Evolutionary conservation across 352 stramenopile genomes (phyloP), one percentile per base, ranked within the genome.

Genomic region (Phytophthora tentaculata): DNA sequence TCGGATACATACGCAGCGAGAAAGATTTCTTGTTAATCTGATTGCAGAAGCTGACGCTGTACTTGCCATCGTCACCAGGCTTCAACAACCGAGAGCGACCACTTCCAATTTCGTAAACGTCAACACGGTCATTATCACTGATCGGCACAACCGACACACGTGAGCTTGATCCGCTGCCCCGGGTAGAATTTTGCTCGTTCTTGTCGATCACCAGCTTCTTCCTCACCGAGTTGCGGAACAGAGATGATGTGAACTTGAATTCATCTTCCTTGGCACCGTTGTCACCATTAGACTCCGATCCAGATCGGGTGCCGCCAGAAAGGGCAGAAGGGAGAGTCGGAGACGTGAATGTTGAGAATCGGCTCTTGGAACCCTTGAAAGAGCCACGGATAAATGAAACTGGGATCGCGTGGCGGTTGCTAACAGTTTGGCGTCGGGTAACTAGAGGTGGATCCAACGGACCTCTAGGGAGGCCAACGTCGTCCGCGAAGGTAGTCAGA

Each of bases 321-420:
- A 61, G 49, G 53, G 61, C 23, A 22, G 56, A 66, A 14, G 67
- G 69, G 8, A 75, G 49, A 0, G 61, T 16, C 22, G 71, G 70
- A 23, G 63, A 73, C 5, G 79, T 81, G 45, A 89, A 86, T 10
- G 80, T 85, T 8, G 84, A 71, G 37, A 88, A 87, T 39, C 84
- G 71, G 35, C 73, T 85, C 68, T 87, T 91, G 0, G 83, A 83
- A 4, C 84, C 83, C 78, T 91, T 92, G 57, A 92, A 92, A 16
- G 83, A 85, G 24, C 81, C 81, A 51, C 84, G 84, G 14, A 92
- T 88, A 60, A 91, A 92, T 16, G 84, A 91, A 9, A 92, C 80
- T 1, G 84, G 84, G 20, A 92, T 82, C 1, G 82, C 73, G 26
- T 88, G 75, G 26, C 78, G 80, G 8, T 74, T 80, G 19, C 52